These are phyloP conservation scores for Clavispora asparagi DNA, from an alignment of 805 yeast species.

Conservation along the genomic window DNA sequence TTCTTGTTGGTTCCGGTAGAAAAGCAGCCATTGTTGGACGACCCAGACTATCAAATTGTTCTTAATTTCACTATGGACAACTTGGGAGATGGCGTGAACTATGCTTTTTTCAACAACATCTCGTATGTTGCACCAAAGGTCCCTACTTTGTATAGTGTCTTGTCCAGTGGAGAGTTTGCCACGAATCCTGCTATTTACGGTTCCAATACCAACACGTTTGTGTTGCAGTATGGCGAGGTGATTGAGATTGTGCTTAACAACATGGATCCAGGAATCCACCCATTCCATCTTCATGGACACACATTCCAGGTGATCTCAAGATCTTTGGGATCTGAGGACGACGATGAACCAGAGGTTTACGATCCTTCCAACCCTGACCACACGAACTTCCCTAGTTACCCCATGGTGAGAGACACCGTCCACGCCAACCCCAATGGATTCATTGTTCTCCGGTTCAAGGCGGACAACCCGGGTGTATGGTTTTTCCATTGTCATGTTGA, in stretches of 20 bases:
- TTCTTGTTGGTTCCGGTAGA: constrained; percentile 64
- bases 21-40: constrained; percentile 45
- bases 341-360: constrained; percentile 47
- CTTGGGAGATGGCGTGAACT: constrained; percentile 68
- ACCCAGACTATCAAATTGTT: constrained; percentile 57
- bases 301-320: constrained; percentile 57
- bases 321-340: constrained; percentile 48
- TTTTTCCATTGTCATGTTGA: constrained; percentile 89
- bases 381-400: constrained; percentile 49
- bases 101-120: constrained; percentile 69
- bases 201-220: constrained; percentile 57
- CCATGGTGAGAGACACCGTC: constrained; percentile 67
- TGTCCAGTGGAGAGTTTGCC: constrained; percentile 55
- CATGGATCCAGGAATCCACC: constrained; percentile 73
- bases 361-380: constrained; percentile 38
- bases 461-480: constrained; percentile 93
- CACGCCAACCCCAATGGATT: constrained; percentile 64
- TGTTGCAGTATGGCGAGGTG: constrained; percentile 56
- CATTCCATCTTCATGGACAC: constrained; percentile 77
- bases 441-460: constrained; percentile 64
- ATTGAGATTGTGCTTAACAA: constrained; percentile 77
- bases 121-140: constrained; percentile 64
- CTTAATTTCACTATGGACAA: constrained; percentile 61
- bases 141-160: constrained; percentile 62
- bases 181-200: constrained; percentile 65